phyloP scores from a whole-genome alignment of 163 green algal species.

The Scenedesmus sp. region DNA sequence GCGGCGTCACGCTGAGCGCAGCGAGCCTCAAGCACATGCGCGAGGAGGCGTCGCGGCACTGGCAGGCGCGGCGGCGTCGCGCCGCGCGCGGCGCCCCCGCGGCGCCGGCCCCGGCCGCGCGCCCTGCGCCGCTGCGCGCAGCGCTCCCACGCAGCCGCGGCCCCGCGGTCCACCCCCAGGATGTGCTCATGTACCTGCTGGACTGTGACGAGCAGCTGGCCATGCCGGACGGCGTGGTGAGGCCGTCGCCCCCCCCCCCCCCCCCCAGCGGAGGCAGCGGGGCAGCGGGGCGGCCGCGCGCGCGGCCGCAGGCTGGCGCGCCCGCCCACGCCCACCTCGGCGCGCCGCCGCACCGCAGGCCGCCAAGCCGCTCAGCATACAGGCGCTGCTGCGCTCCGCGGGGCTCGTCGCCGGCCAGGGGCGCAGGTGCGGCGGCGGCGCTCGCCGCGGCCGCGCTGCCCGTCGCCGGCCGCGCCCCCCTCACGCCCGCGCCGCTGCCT shows the following conservation, averaged over 20 bases:
- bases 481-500: slow-evolving; percentile 5
- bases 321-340: no score
- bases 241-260: not conserved
- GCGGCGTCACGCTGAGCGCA: not conserved
- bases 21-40: slow-evolving; percentile 6
- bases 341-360: no score
- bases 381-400: slow-evolving; percentile 13
- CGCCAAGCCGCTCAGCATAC: slow-evolving; percentile 12
- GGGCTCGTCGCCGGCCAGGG: slow-evolving; percentile 13
- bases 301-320: no score
- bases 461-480: not conserved
- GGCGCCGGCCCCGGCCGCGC: no score
- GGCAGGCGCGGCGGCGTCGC: slow-evolving; percentile 30
- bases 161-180: no score
- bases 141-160: not conserved
- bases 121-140: no score
- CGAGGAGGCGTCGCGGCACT: slow-evolving; percentile 13
- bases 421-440: slow-evolving; percentile 2
- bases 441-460: not conserved
- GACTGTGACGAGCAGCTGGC: not conserved
- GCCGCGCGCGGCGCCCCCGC: no score
- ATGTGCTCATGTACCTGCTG: slow-evolving; percentile 41
- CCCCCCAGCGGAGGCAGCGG: not conserved
- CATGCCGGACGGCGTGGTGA: not conserved
- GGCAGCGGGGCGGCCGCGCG: no score